Evolutionary conservation across 2,329 filamentous ascomycete genomes (phyloP).

Genomic region (Alternaria triticina): DNA sequence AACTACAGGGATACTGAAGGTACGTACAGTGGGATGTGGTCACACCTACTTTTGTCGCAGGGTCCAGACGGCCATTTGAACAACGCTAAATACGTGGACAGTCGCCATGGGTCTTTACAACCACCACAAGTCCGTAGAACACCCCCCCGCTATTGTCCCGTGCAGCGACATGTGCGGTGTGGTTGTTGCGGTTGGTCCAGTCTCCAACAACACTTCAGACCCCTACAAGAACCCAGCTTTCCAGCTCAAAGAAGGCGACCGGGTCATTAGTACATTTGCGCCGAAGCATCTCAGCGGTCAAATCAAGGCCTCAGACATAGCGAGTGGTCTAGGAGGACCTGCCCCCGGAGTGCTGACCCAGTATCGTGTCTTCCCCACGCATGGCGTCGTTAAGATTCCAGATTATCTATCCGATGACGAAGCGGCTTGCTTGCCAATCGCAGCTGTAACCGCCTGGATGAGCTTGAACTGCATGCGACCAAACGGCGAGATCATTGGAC

Average conservation of each 20-base stretch:
- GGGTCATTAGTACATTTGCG: slow-evolving; percentile 71
- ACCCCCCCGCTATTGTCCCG: slow-evolving; percentile 60
- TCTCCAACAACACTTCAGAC: slow-evolving; percentile 45
- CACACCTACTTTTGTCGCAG: neutral
- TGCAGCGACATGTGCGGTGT: slow-evolving; percentile 75
- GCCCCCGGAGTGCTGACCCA: slow-evolving; percentile 63
- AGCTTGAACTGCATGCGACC: slow-evolving; percentile 66
- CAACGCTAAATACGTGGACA: slow-evolving; percentile 37
- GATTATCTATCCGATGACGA: slow-evolving; percentile 65
- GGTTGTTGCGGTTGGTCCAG: slow-evolving; percentile 58
- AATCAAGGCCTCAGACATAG: slow-evolving; percentile 62
- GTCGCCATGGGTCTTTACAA: slow-evolving; percentile 71
- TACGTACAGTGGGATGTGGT: slow-evolving; percentile 12
- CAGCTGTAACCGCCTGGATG: slow-evolving; percentile 70
- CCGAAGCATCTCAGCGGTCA: slow-evolving; percentile 64
- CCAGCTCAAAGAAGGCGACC: slow-evolving; percentile 57
- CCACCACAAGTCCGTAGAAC: slow-evolving; percentile 64
- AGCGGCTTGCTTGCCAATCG: slow-evolving; percentile 66
- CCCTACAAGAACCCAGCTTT: slow-evolving; percentile 55
- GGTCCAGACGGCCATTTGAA: neutral
- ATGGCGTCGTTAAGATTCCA: slow-evolving; percentile 63
- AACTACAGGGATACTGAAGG: slow-evolving; percentile 62
- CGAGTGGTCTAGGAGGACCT: slow-evolving; percentile 66
- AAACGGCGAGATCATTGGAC: slow-evolving; percentile 58
- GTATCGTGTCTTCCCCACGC: slow-evolving; percentile 65